Base-by-base conservation (phyloP, 352 stramenopile species). In the Phytophthora boehmeriae region DNA sequence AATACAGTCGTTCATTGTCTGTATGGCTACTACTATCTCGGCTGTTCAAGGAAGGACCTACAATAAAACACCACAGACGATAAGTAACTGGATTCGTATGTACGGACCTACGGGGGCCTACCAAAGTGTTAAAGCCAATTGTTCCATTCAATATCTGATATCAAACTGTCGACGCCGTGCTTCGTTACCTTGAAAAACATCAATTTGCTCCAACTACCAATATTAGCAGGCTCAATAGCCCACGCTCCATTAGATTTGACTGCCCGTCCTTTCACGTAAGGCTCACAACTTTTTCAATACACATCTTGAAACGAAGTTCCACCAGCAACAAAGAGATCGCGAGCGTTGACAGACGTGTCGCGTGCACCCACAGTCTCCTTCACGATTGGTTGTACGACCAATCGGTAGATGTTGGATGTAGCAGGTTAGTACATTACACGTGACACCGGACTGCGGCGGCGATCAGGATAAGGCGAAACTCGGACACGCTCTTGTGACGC, bases 101-200 rank as follows among this genome's bases (percentile, higher is more conserved):
- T n/a, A n/a, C n/a, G n/a, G n/a, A n/a, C n/a, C n/a, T n/a, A n/a
- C n/a, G n/a, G n/a, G n/a, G n/a, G n/a, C n/a, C n/a, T n/a, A n/a
- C n/a, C n/a, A n/a, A n/a, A n/a, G n/a, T n/a, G n/a, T n/a, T 59
- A 13, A 43, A 51, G 4, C 52, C 52, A 52, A 51, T n/a, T 38
- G 10, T 59, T 59, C 52, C 41, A 52, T 13, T 28, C 41, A 36
- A 43, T 13, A 17, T 59, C 52, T 30, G 27, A 45, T 20, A 51
- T 59, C 14, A 28, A 25, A 17, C 13, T 59, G 14, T 48, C 23
- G n/a, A 47, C 36, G 16, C 25, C 13, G 22, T 57, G 19, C 41
- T 59, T 52, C 13, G 42, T 43, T 9, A 22, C 51, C 27, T 59
- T 44, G 28, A 59, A 59, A 25, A 52, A 3, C 41, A 59, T 52